Base-by-base conservation (phyloP, 192 early-diverging fungal genomes). In the Coemansia sp. region DNA sequence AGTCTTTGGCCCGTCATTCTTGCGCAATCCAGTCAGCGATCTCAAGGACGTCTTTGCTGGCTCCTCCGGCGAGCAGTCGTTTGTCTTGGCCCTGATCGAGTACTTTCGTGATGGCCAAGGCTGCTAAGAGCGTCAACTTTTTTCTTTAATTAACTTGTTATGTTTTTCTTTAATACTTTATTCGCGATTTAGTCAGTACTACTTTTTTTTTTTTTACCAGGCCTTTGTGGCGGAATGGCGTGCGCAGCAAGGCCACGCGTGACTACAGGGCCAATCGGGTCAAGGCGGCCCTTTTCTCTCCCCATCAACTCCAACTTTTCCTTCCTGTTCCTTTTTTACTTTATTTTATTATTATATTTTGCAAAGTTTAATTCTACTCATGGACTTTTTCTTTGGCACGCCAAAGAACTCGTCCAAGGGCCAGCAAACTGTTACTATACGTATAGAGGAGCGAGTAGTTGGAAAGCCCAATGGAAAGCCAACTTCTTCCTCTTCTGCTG, bases 1-100 rank as follows among this genome's bases (percentile, higher is more conserved):
- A 86, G 94, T 99, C 10, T 98, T 97, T 86, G 96, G 94, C 21
- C 97, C 97, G n/a, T 92, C 92, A 47, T 90, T 97, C 59, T 78
- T 99, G 55, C 85, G 95, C 43, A 96, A 93, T 73, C 95, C 96
- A 21, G 84, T 80, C 60, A 91, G 89, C 53, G 86, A 89, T 68
- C 79, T 88, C 6, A 86, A 84, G 5, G 76, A 87, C 61, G 77
- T 88, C 32, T 86, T 90, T 74, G 86, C 83, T 57, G 81, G 82
- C 35, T 80, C 86, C 2, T 73, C 80, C 11, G 72, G 69, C 55
- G 84, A 85, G 74, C 84, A 85, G 72, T 40, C 67, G 9, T 85
- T 85, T 68, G 80, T 85, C 17, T 40, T 76, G 57, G 64, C 72
- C 3, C 64, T 85, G 64, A 70, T 85, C 33, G 63, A 74, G 42